Conservation (phyloP, 2,329 filamentous ascomycete species). For the Neofusicoccum umdonicola region DNA sequence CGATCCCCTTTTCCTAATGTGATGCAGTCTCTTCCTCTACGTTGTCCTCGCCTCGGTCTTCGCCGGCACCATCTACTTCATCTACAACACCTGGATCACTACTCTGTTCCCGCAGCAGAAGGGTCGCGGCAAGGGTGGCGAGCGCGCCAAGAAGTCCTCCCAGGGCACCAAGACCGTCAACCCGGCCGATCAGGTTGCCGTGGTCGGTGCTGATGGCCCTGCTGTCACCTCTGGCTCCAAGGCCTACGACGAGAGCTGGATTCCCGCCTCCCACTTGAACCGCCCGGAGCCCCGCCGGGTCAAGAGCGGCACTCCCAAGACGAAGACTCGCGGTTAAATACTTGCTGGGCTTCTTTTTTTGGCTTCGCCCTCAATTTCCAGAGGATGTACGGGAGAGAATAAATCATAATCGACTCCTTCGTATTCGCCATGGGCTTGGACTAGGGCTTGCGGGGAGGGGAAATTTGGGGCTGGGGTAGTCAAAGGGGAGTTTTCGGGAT, state of each 20-base stretch:
- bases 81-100: slow-evolving; percentile 98
- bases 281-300: slow-evolving; percentile 69
- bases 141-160: slow-evolving; percentile 61
- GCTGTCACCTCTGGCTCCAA: slow-evolving; percentile 68
- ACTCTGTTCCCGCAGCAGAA: slow-evolving; percentile 87
- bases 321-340: slow-evolving; percentile 25
- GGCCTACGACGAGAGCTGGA: slow-evolving; percentile 90
- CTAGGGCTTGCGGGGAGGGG: not conserved
- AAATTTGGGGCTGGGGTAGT: not conserved
- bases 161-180: slow-evolving; percentile 63
- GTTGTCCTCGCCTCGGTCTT: slow-evolving; percentile 80
- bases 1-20: not conserved
- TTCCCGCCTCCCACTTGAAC: slow-evolving; percentile 84
- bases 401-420: not conserved
- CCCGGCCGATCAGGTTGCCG: slow-evolving; percentile 55
- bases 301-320: slow-evolving; percentile 47
- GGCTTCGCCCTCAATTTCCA: not conserved
- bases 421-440: not conserved
- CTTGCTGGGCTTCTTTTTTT: not conserved
- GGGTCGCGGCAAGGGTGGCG: slow-evolving; percentile 59
- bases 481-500: not conserved
- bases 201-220: slow-evolving; percentile 69
- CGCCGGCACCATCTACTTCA: slow-evolving; percentile 82
- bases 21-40: slow-evolving; percentile 88
- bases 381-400: not conserved